Evolutionary conservation across 305 asterid genomes (phyloP).

Genomic region (Withania somnifera): DNA sequence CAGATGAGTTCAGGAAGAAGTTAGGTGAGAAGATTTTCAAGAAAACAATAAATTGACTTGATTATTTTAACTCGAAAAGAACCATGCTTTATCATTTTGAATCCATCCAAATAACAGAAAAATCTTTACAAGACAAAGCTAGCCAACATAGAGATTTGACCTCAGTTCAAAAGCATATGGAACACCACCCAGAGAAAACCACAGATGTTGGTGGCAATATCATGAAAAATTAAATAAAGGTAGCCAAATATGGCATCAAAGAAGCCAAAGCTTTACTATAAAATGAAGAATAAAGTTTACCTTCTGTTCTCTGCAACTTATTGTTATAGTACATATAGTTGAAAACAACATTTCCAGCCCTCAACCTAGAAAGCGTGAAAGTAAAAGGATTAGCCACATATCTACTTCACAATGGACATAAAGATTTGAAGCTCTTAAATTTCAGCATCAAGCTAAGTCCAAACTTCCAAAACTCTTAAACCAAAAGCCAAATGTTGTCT

Average conservation of each 20-base stretch:
- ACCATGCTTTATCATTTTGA: not conserved
- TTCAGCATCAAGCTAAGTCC: not conserved
- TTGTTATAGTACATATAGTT: constrained; percentile 84
- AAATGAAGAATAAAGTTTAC: constrained; percentile 25
- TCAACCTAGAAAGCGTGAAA: constrained; percentile 55
- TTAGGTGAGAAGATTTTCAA: not conserved
- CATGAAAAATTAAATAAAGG: not conserved
- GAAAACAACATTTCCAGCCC: constrained; percentile 96
- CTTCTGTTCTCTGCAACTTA: constrained; percentile 94
- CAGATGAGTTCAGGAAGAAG: not conserved
- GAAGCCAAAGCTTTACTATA: not conserved
- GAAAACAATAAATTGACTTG: not conserved
- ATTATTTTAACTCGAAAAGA: not conserved
- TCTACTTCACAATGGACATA: not conserved
- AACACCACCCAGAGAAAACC: not conserved
- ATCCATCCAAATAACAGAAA: not conserved
- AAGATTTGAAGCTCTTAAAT: not conserved
- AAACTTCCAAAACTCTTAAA: not conserved
- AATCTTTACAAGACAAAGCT: not conserved
- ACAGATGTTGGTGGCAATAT: not conserved
- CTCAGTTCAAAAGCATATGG: not conserved
- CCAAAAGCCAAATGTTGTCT: not conserved
- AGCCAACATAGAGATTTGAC: not conserved
- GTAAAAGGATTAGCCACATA: not conserved
- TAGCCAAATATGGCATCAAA: not conserved